Evolutionary conservation across 2,329 filamentous ascomycete species (phyloP).

Genomic region (Exserohilum rostratum): DNA sequence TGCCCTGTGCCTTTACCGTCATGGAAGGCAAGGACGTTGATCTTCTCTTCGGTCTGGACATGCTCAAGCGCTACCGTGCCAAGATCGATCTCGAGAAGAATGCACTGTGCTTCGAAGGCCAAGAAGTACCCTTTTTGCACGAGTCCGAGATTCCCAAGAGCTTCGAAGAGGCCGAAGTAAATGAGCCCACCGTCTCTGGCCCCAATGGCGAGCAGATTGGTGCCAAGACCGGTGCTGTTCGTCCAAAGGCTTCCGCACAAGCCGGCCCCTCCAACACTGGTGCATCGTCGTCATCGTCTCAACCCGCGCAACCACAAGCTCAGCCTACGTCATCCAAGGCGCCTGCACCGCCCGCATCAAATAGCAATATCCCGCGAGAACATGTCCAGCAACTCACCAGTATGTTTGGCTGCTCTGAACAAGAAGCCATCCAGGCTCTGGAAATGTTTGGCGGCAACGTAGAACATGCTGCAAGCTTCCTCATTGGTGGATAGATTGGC

Average conservation of each 20-base stretch:
- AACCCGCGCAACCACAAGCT: constrained; percentile 16
- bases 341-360: constrained; percentile 22
- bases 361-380: constrained; percentile 60
- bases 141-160: constrained; percentile 94
- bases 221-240: constrained; percentile 78
- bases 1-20: constrained; percentile 96
- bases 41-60: constrained; percentile 89
- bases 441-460: constrained; percentile 85
- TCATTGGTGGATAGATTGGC: constrained; percentile 56
- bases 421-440: constrained; percentile 79
- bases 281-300: constrained; percentile 20
- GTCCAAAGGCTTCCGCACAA: constrained; percentile 54
- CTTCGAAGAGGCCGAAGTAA: constrained; percentile 70
- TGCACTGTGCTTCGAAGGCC: constrained; percentile 83
- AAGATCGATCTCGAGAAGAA: constrained; percentile 86
- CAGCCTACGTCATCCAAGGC: constrained; percentile 20
- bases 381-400: constrained; percentile 77
- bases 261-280: constrained; percentile 31
- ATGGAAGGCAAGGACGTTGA: constrained; percentile 99
- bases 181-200: constrained; percentile 84
- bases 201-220: constrained; percentile 90
- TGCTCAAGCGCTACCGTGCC: constrained; percentile 95
- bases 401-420: constrained; percentile 73
- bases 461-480: constrained; percentile 82
- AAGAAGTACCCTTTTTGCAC: constrained; percentile 86